These are phyloP conservation scores for Tulasnella sp. DNA, from an alignment of 768 basidiomycete genomes.

Conservation along the genomic window DNA sequence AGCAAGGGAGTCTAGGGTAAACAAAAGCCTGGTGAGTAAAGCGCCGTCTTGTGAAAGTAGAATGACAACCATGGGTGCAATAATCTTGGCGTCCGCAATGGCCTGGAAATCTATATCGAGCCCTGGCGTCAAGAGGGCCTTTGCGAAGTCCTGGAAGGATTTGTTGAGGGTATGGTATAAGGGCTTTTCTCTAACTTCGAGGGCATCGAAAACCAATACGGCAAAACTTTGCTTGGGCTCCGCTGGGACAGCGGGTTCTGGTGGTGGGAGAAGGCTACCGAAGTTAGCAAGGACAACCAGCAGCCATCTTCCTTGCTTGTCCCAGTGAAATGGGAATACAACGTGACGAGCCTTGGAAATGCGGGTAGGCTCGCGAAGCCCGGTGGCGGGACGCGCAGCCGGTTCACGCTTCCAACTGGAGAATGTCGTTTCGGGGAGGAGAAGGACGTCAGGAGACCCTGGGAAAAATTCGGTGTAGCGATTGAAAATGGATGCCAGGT, in stretches of 20 bases:
- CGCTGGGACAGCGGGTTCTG: neutral
- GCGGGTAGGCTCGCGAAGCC: too few species aligned
- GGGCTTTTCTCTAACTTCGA: neutral
- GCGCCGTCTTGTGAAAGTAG: too few species aligned
- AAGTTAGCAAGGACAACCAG: neutral
- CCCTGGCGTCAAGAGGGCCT: neutral
- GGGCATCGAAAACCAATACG: neutral
- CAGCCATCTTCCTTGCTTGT: neutral
- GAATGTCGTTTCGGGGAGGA: neutral
- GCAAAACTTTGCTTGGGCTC: neutral
- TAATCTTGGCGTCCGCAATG: neutral
- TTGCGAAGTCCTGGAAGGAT: neutral
- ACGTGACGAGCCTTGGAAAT: neutral
- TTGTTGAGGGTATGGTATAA: neutral
- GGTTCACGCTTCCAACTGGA: neutral
- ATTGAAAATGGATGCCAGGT: neutral
- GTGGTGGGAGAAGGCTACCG: neutral
- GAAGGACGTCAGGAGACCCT: neutral
- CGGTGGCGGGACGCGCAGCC: neutral
- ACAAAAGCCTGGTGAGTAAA: too few species aligned
- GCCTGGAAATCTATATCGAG: neutral
- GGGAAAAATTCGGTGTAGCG: neutral
- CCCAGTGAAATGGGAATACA: neutral
- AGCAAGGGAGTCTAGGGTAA: too few species aligned
- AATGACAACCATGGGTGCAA: neutral